Evolutionary conservation across 2,329 filamentous ascomycete genomes (phyloP), one percentile per base, ranked within the genome.

Genomic region (Colletotrichum melonis): DNA sequence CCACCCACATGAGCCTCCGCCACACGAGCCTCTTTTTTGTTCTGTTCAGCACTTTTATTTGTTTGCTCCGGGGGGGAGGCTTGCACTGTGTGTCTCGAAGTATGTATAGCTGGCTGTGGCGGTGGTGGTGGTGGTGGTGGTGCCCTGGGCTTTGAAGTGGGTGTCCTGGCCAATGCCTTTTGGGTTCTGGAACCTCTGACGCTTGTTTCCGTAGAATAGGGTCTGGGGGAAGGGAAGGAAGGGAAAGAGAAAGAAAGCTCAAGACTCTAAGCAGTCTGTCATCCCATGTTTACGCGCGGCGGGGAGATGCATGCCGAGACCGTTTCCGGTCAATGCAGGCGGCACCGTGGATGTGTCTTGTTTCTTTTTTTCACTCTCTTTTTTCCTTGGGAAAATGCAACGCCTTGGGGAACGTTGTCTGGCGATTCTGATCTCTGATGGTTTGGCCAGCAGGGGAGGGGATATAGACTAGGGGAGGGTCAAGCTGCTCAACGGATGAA

Each of bases 251-350:
- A 35, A 46, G n/a, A 30, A 16, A 9, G 38, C 38, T 42, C 38
- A 42, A 42, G 14, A 35, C 32, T 35, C 32, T 35, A 42, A 42
- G 38, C 38, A 42, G 69, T 72, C 69, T 63, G 58, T 69, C 69
- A 54, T 69, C 65, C 52, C 57, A 72, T 69, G 38, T 72, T 49
- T 57, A 59, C 49, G 57, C 35, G 63, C 63, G 68, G 55, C 55
- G 55, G 63, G 16, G 16, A 28, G 11, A 57, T 67, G 68, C 38
- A 42, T 58, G 22, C 65, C 69, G 65, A 57, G 65, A 52, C 58
- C 35, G 49, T 58, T 35, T 56, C n/a, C 38, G 49, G 64, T 63
- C 65, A 68, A 72, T 57, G 65, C 46, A 38, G n/a, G 42, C 24
- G 63, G 63, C 65, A 58, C 58, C 26, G 58, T 62, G 35, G n/a